phyloP scores from a whole-genome alignment of 139 green algal species.

The Chlamydomonas sp. region DNA sequence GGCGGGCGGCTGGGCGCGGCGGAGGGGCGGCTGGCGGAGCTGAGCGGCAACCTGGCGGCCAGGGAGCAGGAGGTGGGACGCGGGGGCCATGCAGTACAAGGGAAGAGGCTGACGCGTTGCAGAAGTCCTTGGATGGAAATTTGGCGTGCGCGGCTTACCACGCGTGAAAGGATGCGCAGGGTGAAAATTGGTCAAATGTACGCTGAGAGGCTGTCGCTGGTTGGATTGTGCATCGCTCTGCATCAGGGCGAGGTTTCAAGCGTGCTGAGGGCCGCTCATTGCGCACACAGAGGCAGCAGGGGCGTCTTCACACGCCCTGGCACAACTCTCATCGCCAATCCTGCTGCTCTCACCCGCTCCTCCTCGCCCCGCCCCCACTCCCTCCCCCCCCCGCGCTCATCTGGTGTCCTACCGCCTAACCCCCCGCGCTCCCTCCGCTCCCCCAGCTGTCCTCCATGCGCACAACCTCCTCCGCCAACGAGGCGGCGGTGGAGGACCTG shows the following conservation, averaged over 20 bases:
- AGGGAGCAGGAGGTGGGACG: conserved; percentile 7
- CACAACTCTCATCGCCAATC: no score
- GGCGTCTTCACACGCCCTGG: no score
- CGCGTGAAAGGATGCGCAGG: no score
- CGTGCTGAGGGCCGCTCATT: no score
- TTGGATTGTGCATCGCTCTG: neutral
- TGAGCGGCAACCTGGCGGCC: neutral
- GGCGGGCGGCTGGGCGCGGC: neutral
- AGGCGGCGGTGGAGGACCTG: conserved; percentile 5
- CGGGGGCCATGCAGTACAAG: neutral
- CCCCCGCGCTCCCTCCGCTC: neutral
- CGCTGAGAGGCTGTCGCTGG: no score
- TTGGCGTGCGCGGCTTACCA: no score
- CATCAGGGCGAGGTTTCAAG: neutral
- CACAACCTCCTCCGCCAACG: neutral
- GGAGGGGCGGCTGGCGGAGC: conserved; percentile 5
- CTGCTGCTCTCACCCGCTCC: neutral
- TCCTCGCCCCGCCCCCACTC: neutral
- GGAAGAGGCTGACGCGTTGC: neutral
- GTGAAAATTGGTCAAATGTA: no score
- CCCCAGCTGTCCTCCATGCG: neutral
- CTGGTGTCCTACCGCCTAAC: no score
- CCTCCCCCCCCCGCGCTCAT: neutral
- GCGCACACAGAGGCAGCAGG: no score
- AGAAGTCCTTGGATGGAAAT: no score